A percentile compares a stretch with the other conserved stretches of the same genome.
phyloP scores from a whole-genome alignment of 305 asterid genomes.

The Fraxinus velutina region DNA sequence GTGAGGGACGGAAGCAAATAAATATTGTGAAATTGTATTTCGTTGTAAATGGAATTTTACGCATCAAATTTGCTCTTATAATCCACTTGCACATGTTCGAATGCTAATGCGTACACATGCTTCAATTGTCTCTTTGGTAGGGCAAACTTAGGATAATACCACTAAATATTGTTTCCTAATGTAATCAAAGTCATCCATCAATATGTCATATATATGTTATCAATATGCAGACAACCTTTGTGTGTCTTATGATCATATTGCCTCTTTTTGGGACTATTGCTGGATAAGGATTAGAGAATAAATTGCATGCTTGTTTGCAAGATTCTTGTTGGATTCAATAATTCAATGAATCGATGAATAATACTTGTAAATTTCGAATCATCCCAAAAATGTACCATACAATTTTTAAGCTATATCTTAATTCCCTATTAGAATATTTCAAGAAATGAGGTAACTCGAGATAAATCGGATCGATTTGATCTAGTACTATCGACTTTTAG shows the following conservation, averaged over 20 bases:
- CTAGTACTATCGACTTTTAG: neutral
- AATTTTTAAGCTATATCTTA: too few relatives aligned
- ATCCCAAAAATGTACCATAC: neutral
- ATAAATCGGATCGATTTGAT: neutral
- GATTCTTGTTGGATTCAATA: neutral
- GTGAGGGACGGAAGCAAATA: neutral
- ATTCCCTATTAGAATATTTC: too few relatives aligned
- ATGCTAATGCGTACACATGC: constrained; percentile 18
- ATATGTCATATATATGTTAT: neutral
- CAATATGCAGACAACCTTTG: neutral
- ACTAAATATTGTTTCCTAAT: constrained; percentile 33
- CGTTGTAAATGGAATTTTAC: neutral
- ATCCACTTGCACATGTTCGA: neutral
- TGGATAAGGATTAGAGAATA: neutral
- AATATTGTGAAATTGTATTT: too few relatives aligned
- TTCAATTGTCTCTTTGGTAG: constrained; percentile 32
- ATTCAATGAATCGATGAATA: neutral
- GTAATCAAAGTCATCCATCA: constrained; percentile 4
- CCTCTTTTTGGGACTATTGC: neutral
- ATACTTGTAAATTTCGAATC: too few relatives aligned
- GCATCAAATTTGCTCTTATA: neutral
- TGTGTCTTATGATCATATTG: neutral
- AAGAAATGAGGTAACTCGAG: neutral
- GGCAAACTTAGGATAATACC: constrained; percentile 33
- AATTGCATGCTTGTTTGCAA: neutral